Conservation (phyloP, 129 eudicot genomes). For the Flaveria brownii region DNA sequence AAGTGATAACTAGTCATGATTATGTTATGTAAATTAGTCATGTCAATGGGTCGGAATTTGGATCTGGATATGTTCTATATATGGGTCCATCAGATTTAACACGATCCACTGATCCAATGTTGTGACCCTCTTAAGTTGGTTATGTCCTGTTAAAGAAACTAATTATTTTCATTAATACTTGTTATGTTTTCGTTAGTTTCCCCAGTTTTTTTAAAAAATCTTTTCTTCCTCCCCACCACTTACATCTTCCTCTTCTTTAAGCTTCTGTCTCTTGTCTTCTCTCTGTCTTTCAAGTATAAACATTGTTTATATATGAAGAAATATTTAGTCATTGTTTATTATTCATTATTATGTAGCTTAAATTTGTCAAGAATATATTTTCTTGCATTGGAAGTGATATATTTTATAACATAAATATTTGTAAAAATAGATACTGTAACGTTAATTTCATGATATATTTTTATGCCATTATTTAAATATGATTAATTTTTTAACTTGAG, state of each 20-base stretch:
- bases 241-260: neutral
- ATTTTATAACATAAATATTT: neutral
- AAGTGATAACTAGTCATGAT: neutral
- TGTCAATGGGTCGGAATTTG: neutral
- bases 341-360: too few relatives aligned
- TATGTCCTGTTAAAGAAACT: neutral
- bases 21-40: slow-evolving; percentile 2
- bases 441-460: neutral
- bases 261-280: neutral
- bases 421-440: neutral
- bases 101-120: neutral
- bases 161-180: neutral
- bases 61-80: neutral
- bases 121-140: neutral
- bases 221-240: neutral
- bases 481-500: neutral
- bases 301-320: neutral
- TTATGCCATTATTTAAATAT: neutral
- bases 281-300: neutral
- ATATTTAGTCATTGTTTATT: neutral
- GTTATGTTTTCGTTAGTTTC: neutral
- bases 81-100: neutral
- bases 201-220: neutral
- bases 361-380: neutral
- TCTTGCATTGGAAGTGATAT: neutral